Conservation (phyloP, 441 rosid genomes). For the Viola pubescens region DNA sequence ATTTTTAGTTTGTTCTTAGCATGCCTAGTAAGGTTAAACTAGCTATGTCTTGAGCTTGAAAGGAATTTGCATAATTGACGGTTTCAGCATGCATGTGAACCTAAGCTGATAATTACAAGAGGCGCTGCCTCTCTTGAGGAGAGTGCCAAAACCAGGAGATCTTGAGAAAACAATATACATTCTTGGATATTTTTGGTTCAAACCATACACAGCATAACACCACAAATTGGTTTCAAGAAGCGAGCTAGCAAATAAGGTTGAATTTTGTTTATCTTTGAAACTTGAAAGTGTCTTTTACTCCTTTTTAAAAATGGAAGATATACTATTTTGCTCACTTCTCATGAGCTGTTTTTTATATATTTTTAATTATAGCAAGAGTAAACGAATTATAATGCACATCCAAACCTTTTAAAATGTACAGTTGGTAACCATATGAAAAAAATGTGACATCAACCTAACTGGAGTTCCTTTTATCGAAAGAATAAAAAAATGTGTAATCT, state of each 20-base stretch:
- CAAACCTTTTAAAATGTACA: too few species aligned
- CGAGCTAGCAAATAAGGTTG: too few species aligned
- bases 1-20: not conserved
- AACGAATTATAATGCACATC: too few species aligned
- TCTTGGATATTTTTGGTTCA: not conserved
- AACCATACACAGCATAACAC: not conserved
- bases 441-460: too few species aligned
- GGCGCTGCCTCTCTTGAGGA: slow-evolving; percentile 18
- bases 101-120: not conserved
- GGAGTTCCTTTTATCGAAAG: too few species aligned
- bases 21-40: slow-evolving; percentile 9
- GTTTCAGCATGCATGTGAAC: slow-evolving; percentile 21
- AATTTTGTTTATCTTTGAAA: not conserved
- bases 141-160: slow-evolving; percentile 14
- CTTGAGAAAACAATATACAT: not conserved
- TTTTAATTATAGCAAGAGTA: too few species aligned
- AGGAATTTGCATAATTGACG: slow-evolving; percentile 14
- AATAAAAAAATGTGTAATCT: too few species aligned
- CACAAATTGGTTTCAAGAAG: not conserved
- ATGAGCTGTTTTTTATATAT: too few species aligned
- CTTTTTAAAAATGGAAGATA: too few species aligned
- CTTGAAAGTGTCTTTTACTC: not conserved
- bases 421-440: too few species aligned
- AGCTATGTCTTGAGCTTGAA: not conserved
- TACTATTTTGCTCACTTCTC: too few species aligned